phyloP scores from a whole-genome alignment of 2,329 filamentous ascomycete genomes.

The Magnaporthiopsis rhizophila region DNA sequence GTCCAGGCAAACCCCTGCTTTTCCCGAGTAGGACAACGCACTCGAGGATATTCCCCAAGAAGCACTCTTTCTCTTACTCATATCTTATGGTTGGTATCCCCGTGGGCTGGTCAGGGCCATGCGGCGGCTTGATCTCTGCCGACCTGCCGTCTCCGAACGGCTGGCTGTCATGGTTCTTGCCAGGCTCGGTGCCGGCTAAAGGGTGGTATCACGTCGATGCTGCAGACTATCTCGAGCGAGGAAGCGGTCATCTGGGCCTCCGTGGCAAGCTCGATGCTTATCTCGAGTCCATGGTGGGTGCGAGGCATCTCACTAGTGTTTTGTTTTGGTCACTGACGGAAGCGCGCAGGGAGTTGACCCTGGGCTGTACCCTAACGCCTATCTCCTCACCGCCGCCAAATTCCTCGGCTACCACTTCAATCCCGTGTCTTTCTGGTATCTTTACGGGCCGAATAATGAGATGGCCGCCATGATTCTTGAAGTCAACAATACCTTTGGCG shows the following conservation, averaged over 20 bases:
- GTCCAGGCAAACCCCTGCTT: constrained; percentile 38
- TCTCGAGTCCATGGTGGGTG: constrained; percentile 46
- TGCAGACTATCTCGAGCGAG: constrained; percentile 53
- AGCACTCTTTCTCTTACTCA: constrained; percentile 61
- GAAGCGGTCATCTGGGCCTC: constrained; percentile 42
- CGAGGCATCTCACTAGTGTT: constrained; percentile 10
- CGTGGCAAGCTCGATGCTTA: constrained; percentile 55
- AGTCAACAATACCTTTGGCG: constrained; percentile 71
- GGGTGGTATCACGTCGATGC: constrained; percentile 54
- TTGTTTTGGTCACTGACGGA: neutral
- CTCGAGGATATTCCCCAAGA: constrained; percentile 56
- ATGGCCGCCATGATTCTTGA: constrained; percentile 62
- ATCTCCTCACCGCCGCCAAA: constrained; percentile 61
- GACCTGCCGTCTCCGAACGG: constrained; percentile 18
- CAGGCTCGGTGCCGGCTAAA: constrained; percentile 18
- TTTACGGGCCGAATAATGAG: constrained; percentile 52
- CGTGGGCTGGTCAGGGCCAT: constrained; percentile 49
- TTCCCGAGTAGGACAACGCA: constrained; percentile 61
- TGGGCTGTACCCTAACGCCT: constrained; percentile 55
- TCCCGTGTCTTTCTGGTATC: constrained; percentile 71
- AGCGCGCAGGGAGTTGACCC: constrained; percentile 46
- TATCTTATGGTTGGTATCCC: constrained; percentile 64
- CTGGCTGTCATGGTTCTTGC: constrained; percentile 23
- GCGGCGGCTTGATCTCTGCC: constrained; percentile 48
- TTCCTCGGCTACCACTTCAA: constrained; percentile 68